Conservation (phyloP, 306 rosid species). For the Cicer chorassanicum region DNA sequence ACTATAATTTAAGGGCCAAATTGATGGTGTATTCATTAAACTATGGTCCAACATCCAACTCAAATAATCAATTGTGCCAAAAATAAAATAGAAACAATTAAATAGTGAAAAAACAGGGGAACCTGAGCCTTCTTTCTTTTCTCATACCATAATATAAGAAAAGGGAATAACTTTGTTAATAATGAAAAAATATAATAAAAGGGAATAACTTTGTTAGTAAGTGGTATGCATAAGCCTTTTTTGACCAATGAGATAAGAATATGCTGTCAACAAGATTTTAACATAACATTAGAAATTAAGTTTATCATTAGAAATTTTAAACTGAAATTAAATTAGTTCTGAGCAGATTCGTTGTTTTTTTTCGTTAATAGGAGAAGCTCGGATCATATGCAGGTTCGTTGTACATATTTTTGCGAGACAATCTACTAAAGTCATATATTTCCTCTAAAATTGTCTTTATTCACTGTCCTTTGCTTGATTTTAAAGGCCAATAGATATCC, state of each 20-base stretch:
- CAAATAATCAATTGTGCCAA: no score
- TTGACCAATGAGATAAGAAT: neutral
- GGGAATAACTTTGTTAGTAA: neutral
- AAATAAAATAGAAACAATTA: no score
- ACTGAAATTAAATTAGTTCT: conserved; percentile 5
- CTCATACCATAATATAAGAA: no score
- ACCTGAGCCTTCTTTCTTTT: no score
- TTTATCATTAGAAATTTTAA: neutral
- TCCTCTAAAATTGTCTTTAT: neutral
- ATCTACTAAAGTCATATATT: neutral
- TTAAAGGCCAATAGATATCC: conserved; percentile 56
- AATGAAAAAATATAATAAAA: neutral
- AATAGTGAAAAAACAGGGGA: no score
- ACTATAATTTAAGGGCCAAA: no score
- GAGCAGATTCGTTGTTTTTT: conserved; percentile 28
- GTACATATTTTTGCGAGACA: neutral
- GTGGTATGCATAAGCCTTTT: neutral
- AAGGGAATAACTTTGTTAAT: no score
- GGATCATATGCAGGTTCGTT: conserved; percentile 65
- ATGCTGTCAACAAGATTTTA: neutral
- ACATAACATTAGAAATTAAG: neutral
- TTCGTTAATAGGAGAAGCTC: conserved; percentile 58
- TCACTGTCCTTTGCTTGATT: conserved; percentile 26
- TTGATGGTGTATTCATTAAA: no score
- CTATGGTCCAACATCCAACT: no score